Evolutionary conservation across 208 protist species (phyloP), one percentile per base, ranked within the genome.

Genomic region (Tetramitus jugosus): DNA sequence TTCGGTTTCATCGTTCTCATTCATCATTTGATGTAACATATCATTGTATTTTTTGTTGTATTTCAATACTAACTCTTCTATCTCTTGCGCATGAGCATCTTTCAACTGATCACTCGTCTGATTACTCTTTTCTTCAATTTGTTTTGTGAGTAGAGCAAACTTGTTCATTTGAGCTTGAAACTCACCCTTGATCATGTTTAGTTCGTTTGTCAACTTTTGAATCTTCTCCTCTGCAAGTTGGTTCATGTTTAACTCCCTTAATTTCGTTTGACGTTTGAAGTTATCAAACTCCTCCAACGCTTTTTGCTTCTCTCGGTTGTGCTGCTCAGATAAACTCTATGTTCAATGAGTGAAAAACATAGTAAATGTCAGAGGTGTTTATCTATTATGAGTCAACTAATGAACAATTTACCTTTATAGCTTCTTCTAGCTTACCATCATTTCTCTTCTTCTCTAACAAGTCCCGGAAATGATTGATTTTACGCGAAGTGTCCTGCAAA

Each of bases 21-120:
- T 84, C 26, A 96, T 81, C 80, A 94, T 91, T 85, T 93, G 84
- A 8, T 88, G 85, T 20, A 96, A 81, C 92, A 96, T 96, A 0
- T 87, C 35, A 79, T 94, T 94, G 84, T 94, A 96, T 62, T 87
- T 83, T 56, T 93, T 91, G 77, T 96, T 94, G 86, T 96, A 94
- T 81, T 92, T 88, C 76, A 87, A 83, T 26, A 96, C 90, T 31
- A 94, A 77, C 13, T 84, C 80, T 3, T 84, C 83, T 67, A 86
- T 83, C 80, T 94, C 91, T 0, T 80, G 78, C 37, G 93, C 2
- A 42, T 76, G 60, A n/a, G 78, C 35, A 29, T 83, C 62, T 40
- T 77, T 61, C 46, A 87, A 42, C 7, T 88, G 78, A 20, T 79
- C 81, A 43, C 90, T 29, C 0, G 83, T 35, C 13, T 82, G 79